Evolutionary conservation across 2,329 filamentous ascomycete genomes (phyloP).

Genomic region (Trichophyton mentagrophytes): DNA sequence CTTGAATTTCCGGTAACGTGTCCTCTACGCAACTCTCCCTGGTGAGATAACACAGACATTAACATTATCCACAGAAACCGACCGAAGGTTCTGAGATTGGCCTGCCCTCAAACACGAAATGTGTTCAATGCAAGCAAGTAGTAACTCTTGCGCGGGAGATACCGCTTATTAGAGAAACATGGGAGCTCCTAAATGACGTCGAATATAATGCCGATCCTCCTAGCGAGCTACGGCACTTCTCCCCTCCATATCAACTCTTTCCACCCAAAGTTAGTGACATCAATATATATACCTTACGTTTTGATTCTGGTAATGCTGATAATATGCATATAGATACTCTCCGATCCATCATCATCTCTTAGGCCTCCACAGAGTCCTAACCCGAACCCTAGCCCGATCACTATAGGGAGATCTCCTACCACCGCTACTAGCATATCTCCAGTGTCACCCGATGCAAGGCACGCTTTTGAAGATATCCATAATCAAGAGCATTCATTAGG

Average conservation of each 20-base stretch:
- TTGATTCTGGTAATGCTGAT: not conserved
- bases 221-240: constrained; percentile 28
- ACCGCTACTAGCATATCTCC: constrained; percentile 9
- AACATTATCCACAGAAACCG: constrained; percentile 7
- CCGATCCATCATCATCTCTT: not conserved
- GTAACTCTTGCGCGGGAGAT: constrained; percentile 29
- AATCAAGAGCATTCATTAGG: not conserved
- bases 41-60: not conserved
- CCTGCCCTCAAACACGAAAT: constrained; percentile 20
- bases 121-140: constrained; percentile 22
- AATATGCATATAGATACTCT: not conserved
- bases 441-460: constrained; percentile 6
- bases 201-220: constrained; percentile 28
- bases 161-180: constrained; percentile 24
- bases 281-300: not conserved
- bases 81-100: constrained; percentile 8
- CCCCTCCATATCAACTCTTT: constrained; percentile 12
- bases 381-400: not conserved
- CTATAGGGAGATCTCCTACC: constrained; percentile 3
- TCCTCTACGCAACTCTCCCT: too few species aligned
- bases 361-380: not conserved
- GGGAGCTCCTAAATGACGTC: constrained; percentile 27
- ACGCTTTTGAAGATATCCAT: constrained; percentile 3
- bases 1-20: constrained; percentile 21
- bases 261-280: constrained; percentile 3